A percentile compares a stretch with the other conserved stretches of the same genome.
phyloP scores from a whole-genome alignment of 2,329 filamentous ascomycete genomes.

The Daldinia sp. region DNA sequence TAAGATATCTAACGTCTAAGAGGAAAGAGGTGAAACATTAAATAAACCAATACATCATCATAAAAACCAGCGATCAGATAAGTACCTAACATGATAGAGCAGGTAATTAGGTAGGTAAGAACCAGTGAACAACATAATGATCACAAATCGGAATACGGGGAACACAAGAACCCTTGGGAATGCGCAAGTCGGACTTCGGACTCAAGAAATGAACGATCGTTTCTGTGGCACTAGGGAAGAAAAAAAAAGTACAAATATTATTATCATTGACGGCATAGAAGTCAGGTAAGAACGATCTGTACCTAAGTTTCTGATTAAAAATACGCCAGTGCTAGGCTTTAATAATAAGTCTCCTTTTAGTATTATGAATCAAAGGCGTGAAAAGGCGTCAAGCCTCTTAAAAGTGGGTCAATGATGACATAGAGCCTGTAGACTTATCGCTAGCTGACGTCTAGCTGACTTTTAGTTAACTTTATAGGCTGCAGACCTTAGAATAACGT shows the following conservation, averaged over 20 bases:
- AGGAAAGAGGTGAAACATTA: neutral
- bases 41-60: conserved; percentile 2
- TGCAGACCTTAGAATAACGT: no score
- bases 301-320: neutral
- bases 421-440: conserved; percentile 7
- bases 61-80: neutral
- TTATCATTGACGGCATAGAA: neutral
- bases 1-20: neutral
- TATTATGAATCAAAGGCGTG: conserved; percentile 23
- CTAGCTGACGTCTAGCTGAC: no score
- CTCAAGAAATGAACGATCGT: conserved; percentile 12
- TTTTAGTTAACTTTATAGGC: no score
- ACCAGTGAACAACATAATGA: neutral
- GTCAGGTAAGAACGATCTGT: neutral
- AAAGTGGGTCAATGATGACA: conserved; percentile 33
- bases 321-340: neutral
- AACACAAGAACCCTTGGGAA: conserved; percentile 9
- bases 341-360: conserved; percentile 14
- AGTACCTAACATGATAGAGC: no score
- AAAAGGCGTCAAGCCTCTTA: conserved; percentile 21
- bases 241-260: neutral
- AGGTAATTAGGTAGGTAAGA: no score
- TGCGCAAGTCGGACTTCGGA: conserved; percentile 31
- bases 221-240: conserved; percentile 10
- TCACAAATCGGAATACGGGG: conserved; percentile 26